Base-by-base conservation (phyloP, 495 filamentous ascomycete genomes). In the Tuber magnatum region DNA sequence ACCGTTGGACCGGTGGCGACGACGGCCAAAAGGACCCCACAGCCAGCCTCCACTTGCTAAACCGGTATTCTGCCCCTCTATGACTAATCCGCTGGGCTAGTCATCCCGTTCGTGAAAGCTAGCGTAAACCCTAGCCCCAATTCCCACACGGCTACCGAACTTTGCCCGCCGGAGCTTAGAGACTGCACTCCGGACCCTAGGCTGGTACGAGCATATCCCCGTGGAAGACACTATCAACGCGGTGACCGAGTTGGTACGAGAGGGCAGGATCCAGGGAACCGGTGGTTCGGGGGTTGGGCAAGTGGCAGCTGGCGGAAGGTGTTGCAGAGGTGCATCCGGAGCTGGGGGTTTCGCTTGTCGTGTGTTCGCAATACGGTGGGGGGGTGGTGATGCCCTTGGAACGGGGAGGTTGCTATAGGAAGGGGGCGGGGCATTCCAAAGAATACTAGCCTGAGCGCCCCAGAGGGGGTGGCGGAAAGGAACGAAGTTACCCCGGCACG, bases 91-190 rank as follows among this genome's bases (percentile, higher is more conserved):
- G n/a, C n/a, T n/a, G n/a, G n/a, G n/a, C n/a, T n/a, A n/a, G n/a
- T n/a, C n/a, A n/a, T n/a, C n/a, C n/a, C 82, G 90, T 68, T 91
- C 90, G 10, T 92, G 89, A 76, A 95, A 94, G 86, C 90, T 86
- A 76, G 84, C 97, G 73, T 92, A 97, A 83, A 88, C 94, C 72
- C 97, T 94, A 76, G 90, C 94, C 9, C 83, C 89, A 84, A 76
- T 92, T 91, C 28, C 86, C 86, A n/a, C n/a, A n/a, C n/a, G n/a
- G n/a, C n/a, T n/a, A n/a, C n/a, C n/a, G n/a, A n/a, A n/a, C n/a
- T n/a, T n/a, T n/a, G n/a, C n/a, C n/a, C n/a, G n/a, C n/a, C n/a
- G n/a, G n/a, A n/a, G n/a, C n/a, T n/a, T n/a, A n/a, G n/a, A n/a
- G n/a, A n/a, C n/a, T n/a, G n/a, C n/a, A n/a, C n/a, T n/a, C n/a